Evolutionary conservation across 345 rosid genomes (phyloP).

Genomic region (Eucalyptus curtisii): DNA sequence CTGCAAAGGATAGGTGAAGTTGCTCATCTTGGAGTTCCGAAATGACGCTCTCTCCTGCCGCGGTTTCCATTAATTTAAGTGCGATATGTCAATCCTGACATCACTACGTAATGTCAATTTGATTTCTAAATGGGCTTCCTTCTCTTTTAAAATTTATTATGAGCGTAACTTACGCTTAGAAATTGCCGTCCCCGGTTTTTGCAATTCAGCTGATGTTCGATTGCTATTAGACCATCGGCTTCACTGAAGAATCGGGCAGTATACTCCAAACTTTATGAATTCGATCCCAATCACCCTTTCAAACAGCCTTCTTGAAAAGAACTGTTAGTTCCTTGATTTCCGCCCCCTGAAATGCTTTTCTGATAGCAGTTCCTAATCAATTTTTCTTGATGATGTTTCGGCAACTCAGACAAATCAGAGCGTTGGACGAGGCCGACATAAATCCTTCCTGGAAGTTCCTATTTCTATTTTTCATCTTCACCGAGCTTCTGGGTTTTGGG

Average conservation of each 20-base stretch:
- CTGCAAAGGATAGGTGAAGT: neutral
- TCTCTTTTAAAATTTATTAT: neutral
- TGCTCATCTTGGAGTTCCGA: neutral
- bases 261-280: neutral
- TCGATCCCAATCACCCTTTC: neutral
- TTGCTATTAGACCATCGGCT: neutral
- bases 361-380: slow-evolving; percentile 45
- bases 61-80: neutral
- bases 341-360: slow-evolving; percentile 58
- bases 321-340: slow-evolving; percentile 16
- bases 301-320: neutral
- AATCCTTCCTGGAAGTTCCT: slow-evolving; percentile 59
- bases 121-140: neutral
- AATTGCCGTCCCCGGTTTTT: neutral
- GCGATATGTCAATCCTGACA: neutral
- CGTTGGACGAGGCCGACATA: slow-evolving; percentile 24
- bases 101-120: neutral
- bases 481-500: slow-evolving; percentile 34
- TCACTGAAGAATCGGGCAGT: neutral
- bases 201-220: neutral
- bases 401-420: slow-evolving; percentile 45
- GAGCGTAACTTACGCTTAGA: neutral
- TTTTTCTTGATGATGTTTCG: slow-evolving; percentile 59
- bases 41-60: neutral
- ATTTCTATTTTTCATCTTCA: slow-evolving; percentile 50